These are phyloP conservation scores for Gastrodia elata DNA, from an alignment of 106 monocot genomes.

Conservation along the genomic window DNA sequence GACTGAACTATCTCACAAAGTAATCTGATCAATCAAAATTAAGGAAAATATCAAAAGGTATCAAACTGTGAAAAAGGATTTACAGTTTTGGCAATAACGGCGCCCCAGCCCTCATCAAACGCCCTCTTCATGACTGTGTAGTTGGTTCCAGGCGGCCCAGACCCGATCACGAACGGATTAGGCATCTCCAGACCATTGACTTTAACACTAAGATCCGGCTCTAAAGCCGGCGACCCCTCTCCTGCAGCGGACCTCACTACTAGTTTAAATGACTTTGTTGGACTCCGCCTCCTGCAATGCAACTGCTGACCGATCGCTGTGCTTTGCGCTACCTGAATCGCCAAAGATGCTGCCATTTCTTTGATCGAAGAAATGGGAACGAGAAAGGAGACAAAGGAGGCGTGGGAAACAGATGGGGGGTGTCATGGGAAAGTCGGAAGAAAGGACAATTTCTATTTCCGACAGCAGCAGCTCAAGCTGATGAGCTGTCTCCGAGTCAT, in stretches of 20 bases:
- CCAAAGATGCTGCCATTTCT: slow-evolving; percentile 13
- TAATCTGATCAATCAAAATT: background rate
- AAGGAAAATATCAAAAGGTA: background rate
- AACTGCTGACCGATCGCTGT: slow-evolving; percentile 1
- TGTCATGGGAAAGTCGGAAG: no score
- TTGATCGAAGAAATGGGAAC: background rate
- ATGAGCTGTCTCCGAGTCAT: no score
- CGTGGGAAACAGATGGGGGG: no score
- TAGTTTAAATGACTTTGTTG: background rate
- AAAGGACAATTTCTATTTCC: no score
- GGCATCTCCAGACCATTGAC: slow-evolving; percentile 94
- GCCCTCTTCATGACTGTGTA: slow-evolving; percentile 98
- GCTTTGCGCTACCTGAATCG: slow-evolving; percentile 6
- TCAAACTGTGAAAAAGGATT: background rate
- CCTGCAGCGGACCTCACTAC: slow-evolving; percentile 5
- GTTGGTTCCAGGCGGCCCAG: slow-evolving; percentile 94
- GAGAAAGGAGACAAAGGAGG: no score
- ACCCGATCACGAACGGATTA: slow-evolving; percentile 97
- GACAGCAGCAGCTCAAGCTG: no score
- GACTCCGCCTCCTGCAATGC: background rate
- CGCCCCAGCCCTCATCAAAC: slow-evolving; percentile 98
- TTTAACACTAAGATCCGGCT: slow-evolving; percentile 76
- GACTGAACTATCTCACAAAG: slow-evolving; percentile 12
- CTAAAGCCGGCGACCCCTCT: slow-evolving; percentile 12
- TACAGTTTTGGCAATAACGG: slow-evolving; percentile 94